Conservation (phyloP, 2,329 filamentous ascomycete species). For the Penicillium occitanis region DNA sequence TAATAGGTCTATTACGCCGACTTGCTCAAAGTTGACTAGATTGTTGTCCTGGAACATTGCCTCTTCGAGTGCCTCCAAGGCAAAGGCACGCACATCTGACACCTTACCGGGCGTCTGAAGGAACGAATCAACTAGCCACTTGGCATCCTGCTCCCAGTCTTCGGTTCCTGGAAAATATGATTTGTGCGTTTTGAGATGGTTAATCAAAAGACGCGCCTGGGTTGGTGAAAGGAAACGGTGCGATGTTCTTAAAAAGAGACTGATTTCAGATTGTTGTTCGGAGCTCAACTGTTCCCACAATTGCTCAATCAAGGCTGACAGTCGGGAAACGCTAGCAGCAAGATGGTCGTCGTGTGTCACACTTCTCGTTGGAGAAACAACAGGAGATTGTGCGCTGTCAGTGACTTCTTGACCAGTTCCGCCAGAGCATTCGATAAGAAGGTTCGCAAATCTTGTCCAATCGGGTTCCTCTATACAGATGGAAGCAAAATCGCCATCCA, state of each 20-base stretch:
- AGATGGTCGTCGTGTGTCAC: constrained; percentile 38
- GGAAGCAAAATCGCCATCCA: constrained; percentile 40
- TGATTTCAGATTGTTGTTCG: constrained; percentile 38
- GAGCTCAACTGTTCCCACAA: constrained; percentile 39
- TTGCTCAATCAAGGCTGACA: constrained; percentile 37
- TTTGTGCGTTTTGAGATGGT: constrained; percentile 34
- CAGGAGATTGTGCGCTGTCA: constrained; percentile 16
- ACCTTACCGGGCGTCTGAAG: constrained; percentile 39
- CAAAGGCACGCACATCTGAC: constrained; percentile 41
- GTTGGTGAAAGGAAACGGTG: constrained; percentile 39
- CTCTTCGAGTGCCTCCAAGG: constrained; percentile 42
- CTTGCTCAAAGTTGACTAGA: constrained; percentile 32
- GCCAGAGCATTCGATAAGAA: constrained; percentile 39
- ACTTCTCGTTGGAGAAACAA: constrained; percentile 28
- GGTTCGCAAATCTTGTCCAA: constrained; percentile 36
- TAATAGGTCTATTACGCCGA: constrained; percentile 36
- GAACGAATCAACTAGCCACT: constrained; percentile 38
- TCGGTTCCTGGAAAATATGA: constrained; percentile 37
- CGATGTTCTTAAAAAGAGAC: constrained; percentile 37
- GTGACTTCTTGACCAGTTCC: constrained; percentile 32
- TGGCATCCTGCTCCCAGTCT: constrained; percentile 37
- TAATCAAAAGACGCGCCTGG: constrained; percentile 41
- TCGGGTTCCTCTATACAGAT: constrained; percentile 33
- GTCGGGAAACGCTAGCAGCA: constrained; percentile 38
- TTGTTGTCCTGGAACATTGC: constrained; percentile 36